A percentile compares a stretch with the other conserved stretches of the same genome.
These are phyloP conservation scores for Naganishia vaughanmartiniae DNA, from an alignment of 768 basidiomycete species.

Conservation along the genomic window DNA sequence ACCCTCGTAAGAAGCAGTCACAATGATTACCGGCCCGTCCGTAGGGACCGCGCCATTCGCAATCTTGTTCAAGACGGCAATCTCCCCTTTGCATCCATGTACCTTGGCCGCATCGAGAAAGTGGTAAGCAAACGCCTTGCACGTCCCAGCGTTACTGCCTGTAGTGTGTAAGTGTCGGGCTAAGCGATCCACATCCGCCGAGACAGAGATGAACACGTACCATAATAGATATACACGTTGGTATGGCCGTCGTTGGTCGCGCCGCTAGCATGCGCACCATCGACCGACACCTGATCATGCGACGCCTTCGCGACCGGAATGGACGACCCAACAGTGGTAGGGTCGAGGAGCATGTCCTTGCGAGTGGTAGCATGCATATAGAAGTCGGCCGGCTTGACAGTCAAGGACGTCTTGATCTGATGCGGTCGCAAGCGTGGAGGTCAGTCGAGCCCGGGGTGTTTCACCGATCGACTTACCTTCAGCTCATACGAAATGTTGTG, in stretches of 20 bases:
- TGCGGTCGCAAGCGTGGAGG: no score
- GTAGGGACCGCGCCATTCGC: constrained; percentile 43
- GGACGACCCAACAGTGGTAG: neutral
- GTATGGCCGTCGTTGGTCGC: neutral
- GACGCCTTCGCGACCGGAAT: neutral
- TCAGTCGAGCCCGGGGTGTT: no score
- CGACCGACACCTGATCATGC: constrained; percentile 17
- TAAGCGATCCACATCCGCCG: constrained; percentile 26
- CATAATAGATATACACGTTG: constrained; percentile 20
- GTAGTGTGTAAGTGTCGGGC: constrained; percentile 54
- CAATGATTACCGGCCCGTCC: constrained; percentile 56
- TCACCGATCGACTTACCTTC: neutral
- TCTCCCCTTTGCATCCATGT: constrained; percentile 54
- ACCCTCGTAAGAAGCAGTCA: constrained; percentile 60
- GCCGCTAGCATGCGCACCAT: neutral
- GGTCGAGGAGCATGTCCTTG: constrained; percentile 23
- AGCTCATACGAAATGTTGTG: constrained; percentile 57
- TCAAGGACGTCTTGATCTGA: constrained; percentile 54
- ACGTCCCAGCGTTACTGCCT: constrained; percentile 56
- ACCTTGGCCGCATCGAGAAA: constrained; percentile 54
- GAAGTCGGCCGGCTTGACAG: constrained; percentile 57
- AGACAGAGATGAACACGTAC: neutral
- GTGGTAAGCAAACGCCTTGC: constrained; percentile 58
- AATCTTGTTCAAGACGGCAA: constrained; percentile 55
- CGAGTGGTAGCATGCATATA: constrained; percentile 55